Conservation (phyloP, 495 filamentous ascomycete species). For the Achaetomiella virescens region DNA sequence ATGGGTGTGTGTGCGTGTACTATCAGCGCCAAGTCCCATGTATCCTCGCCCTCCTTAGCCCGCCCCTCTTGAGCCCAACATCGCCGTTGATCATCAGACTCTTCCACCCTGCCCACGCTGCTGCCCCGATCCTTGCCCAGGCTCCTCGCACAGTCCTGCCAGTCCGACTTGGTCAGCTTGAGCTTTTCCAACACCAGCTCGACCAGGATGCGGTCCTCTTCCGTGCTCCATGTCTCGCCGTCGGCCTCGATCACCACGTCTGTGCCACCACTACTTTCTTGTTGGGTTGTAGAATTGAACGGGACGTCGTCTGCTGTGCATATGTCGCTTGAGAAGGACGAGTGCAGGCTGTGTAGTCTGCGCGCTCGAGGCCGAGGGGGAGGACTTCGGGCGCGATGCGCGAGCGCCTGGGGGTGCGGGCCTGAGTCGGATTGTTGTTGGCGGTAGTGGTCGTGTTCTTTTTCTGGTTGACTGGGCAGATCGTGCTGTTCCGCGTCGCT, state of each 20-base stretch:
- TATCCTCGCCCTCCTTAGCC: constrained; percentile 38
- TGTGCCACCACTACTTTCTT: constrained; percentile 26
- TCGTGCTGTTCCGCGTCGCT: constrained; percentile 27
- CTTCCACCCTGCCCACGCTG: constrained; percentile 67
- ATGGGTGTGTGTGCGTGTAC: too few species aligned
- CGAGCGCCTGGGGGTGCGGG: constrained; percentile 63
- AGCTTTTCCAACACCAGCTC: constrained; percentile 71
- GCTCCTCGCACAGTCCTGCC: constrained; percentile 70
- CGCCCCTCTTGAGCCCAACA: constrained; percentile 48
- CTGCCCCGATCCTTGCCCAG: constrained; percentile 61
- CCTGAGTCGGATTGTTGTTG: constrained; percentile 19
- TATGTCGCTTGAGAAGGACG: background rate
- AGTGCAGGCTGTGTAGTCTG: constrained; percentile 56
- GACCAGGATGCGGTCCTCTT: constrained; percentile 65
- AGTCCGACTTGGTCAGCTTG: constrained; percentile 63
- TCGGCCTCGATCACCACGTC: constrained; percentile 40
- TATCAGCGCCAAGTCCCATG: constrained; percentile 48
- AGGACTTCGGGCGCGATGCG: constrained; percentile 60
- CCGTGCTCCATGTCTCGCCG: constrained; percentile 52
- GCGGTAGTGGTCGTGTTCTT: constrained; percentile 3
- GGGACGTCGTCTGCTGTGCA: background rate
- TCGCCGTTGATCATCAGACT: constrained; percentile 57
- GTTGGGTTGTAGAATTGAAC: constrained; percentile 16
- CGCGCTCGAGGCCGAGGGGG: constrained; percentile 58
- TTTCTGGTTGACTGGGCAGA: background rate